These are phyloP conservation scores for Jamesozyma hellenica DNA, from an alignment of 805 yeast species.

Conservation along the genomic window DNA sequence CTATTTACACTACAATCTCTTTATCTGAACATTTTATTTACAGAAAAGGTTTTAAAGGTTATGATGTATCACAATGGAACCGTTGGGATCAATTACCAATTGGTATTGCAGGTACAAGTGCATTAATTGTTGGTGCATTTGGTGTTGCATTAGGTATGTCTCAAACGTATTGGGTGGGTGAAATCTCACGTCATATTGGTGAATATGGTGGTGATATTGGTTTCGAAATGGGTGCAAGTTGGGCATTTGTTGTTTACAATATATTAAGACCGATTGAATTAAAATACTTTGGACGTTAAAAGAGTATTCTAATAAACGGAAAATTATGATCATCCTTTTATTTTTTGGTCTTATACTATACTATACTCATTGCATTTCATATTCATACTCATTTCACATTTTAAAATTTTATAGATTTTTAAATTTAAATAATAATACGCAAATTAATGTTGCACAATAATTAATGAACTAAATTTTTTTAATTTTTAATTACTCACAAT, in stretches of 20 bases:
- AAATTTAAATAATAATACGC: too few relatives aligned
- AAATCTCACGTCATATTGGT: constrained; percentile 51
- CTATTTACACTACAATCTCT: constrained; percentile 67
- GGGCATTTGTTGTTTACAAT: constrained; percentile 57
- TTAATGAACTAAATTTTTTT: too few relatives aligned
- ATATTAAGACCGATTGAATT: constrained; percentile 54
- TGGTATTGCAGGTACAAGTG: constrained; percentile 69
- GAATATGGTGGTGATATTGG: constrained; percentile 53
- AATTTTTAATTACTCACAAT: too few relatives aligned
- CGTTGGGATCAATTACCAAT: constrained; percentile 52
- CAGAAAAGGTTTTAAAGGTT: constrained; percentile 52
- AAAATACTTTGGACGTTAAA: constrained; percentile 48
- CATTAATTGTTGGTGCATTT: constrained; percentile 71
- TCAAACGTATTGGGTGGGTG: constrained; percentile 77
- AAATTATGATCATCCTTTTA: background rate
- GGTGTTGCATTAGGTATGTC: constrained; percentile 82
- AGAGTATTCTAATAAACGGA: background rate
- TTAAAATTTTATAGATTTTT: too few relatives aligned
- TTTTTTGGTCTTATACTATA: too few relatives aligned
- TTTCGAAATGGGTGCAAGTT: constrained; percentile 64
- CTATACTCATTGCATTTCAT: background rate
- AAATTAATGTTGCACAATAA: too few relatives aligned
- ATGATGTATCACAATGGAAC: constrained; percentile 52
- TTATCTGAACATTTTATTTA: constrained; percentile 74
- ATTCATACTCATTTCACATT: background rate